Conservation (phyloP, 2,329 filamentous ascomycete genomes). For the Neocucurbitaria cava region DNA sequence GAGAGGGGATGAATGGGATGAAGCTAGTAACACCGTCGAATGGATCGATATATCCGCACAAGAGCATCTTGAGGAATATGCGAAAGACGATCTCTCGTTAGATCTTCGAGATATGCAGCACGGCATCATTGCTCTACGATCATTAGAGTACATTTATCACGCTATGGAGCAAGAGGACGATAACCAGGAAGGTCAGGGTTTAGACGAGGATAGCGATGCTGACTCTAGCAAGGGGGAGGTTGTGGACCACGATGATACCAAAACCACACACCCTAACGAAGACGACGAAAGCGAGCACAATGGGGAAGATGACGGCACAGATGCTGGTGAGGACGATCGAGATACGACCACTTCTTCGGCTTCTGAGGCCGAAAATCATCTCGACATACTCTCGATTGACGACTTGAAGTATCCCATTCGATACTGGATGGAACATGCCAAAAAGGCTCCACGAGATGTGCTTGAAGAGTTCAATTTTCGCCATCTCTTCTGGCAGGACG, state of each 20-base stretch:
- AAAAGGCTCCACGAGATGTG: slow-evolving; percentile 24
- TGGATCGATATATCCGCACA: slow-evolving; percentile 31
- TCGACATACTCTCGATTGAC: slow-evolving; percentile 6
- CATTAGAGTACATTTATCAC: slow-evolving; percentile 23
- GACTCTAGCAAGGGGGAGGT: slow-evolving; percentile 4
- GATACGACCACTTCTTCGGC: neutral
- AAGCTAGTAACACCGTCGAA: slow-evolving; percentile 26
- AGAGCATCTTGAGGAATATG: slow-evolving; percentile 26
- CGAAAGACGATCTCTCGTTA: slow-evolving; percentile 24
- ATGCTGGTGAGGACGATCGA: neutral
- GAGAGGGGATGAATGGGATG: slow-evolving; percentile 22
- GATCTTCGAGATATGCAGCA: slow-evolving; percentile 29
- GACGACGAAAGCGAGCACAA: too few species aligned
- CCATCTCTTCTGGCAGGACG: slow-evolving; percentile 25
- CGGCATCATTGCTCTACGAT: slow-evolving; percentile 32
- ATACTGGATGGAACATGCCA: slow-evolving; percentile 34
- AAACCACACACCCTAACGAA: neutral
- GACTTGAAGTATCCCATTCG: slow-evolving; percentile 25
- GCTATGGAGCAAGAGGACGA: slow-evolving; percentile 6
- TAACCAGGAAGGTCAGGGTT: neutral
- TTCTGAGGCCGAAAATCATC: slow-evolving; percentile 1
- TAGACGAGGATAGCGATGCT: neutral
- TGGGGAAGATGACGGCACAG: neutral
- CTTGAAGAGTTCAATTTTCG: slow-evolving; percentile 25
- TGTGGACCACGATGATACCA: neutral